Evolutionary conservation across 2,329 filamentous ascomycete genomes (phyloP).

Genomic region (Hymenoscyphus occultus): DNA sequence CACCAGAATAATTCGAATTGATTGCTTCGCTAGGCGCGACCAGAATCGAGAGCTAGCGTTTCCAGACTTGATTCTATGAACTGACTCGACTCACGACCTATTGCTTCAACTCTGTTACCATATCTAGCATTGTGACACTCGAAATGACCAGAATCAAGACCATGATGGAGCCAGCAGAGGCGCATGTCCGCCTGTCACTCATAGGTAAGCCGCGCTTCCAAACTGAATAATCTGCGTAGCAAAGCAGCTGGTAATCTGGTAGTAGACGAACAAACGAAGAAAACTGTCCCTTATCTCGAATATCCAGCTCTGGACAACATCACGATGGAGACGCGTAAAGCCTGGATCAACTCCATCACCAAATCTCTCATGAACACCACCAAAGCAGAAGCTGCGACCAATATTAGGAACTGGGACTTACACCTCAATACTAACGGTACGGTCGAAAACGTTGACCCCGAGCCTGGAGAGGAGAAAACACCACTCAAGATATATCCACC

Average conservation of each 20-base stretch:
- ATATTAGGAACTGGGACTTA: conserved; percentile 21
- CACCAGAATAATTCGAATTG: too few relatives aligned
- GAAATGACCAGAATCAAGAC: neutral
- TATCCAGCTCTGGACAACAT: neutral
- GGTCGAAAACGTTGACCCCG: conserved; percentile 13
- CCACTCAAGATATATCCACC: conserved; percentile 18
- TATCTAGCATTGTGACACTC: neutral
- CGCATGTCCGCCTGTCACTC: neutral
- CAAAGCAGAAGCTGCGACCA: neutral
- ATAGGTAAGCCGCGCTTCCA: neutral
- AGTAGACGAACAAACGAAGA: neutral
- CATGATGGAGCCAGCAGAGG: neutral
- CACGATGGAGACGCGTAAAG: neutral
- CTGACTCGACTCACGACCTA: too few relatives aligned
- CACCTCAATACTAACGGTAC: conserved; percentile 19
- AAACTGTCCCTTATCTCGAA: neutral
- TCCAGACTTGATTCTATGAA: too few relatives aligned
- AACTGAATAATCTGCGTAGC: neutral
- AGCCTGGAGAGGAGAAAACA: neutral
- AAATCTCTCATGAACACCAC: neutral
- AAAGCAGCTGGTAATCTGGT: neutral
- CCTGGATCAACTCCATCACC: neutral
- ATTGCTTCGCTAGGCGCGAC: too few relatives aligned
- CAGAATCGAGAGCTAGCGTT: too few relatives aligned
- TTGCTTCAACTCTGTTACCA: too few relatives aligned